Conservation (phyloP, 163 green algal genomes). For the Volvox carteri region DNA sequence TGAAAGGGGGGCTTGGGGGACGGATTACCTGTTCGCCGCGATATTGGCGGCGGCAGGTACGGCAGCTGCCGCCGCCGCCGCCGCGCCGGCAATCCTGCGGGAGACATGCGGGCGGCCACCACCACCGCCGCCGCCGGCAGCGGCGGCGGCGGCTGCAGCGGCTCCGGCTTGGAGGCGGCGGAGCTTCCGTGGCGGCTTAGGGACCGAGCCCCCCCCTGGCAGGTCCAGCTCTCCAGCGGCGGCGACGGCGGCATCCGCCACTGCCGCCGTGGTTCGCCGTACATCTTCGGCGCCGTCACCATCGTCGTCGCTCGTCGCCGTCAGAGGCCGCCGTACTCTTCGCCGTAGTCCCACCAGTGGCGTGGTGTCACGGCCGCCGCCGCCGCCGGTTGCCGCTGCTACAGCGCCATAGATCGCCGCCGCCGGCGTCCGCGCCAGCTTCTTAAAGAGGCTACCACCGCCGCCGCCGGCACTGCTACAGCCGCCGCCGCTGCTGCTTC, state of each 20-base stretch:
- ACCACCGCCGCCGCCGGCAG: background rate
- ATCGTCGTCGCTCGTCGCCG: background rate
- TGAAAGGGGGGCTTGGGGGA: background rate
- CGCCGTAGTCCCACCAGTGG: slow-evolving; percentile 29
- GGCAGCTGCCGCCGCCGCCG: background rate
- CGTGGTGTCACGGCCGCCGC: slow-evolving; percentile 13
- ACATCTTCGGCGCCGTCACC: background rate
- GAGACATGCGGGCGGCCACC: background rate
- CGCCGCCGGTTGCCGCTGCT: background rate
- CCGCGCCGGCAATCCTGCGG: background rate
- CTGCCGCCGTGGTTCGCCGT: too few relatives aligned
- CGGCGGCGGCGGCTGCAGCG: background rate
- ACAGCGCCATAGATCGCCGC: background rate
- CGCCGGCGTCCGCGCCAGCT: background rate
- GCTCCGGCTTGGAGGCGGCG: slow-evolving; percentile 8
- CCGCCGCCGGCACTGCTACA: background rate
- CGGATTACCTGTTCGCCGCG: slow-evolving; percentile 8
- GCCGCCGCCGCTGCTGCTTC: background rate
- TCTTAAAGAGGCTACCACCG: slow-evolving; percentile 38
- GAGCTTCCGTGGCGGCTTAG: slow-evolving; percentile 27
- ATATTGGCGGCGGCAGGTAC: background rate
- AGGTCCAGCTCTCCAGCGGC: too few relatives aligned
- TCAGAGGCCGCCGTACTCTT: background rate
- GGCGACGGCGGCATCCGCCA: background rate
- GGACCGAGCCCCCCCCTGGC: background rate